Conservation (phyloP, 1,284 basidiomycete species). For the Peniophora sp. region DNA sequence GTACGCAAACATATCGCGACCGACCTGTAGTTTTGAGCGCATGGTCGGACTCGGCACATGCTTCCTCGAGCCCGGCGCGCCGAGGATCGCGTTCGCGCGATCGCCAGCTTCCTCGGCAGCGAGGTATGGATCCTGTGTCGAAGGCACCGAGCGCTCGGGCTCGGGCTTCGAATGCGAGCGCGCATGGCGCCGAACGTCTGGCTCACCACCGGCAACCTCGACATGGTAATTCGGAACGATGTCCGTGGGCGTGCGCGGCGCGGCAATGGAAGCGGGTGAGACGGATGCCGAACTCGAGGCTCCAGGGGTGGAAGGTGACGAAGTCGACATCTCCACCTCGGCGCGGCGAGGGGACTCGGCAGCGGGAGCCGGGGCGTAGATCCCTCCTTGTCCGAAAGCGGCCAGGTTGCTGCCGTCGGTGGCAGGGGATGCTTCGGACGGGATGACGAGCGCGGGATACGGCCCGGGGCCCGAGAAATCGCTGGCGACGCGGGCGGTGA, state of each 20-base stretch:
- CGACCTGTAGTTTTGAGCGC: not conserved
- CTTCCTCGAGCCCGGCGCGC: not conserved
- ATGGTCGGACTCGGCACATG: not conserved
- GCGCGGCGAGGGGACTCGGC: not conserved
- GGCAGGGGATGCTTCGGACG: conserved; percentile 15
- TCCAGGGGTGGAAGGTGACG: conserved; percentile 32
- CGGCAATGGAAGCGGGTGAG: conserved; percentile 43
- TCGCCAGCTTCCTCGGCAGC: not conserved
- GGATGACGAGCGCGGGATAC: conserved; percentile 4
- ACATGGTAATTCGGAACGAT: conserved; percentile 37
- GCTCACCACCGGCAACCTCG: conserved; percentile 26
- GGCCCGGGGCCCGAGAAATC: conserved; percentile 13
- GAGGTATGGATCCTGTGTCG: not conserved
- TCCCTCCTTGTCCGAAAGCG: not conserved
- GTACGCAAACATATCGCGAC: not conserved
- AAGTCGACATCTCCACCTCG: conserved; percentile 1
- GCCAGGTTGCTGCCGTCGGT: conserved; percentile 3
- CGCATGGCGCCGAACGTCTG: not conserved
- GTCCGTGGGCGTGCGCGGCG: conserved; percentile 39
- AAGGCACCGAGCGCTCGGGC: not conserved
- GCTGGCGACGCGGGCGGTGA: not conserved
- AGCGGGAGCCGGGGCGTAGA: not conserved
- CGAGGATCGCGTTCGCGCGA: not conserved
- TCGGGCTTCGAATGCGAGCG: not conserved
- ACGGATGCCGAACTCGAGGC: conserved; percentile 38